phyloP scores from a whole-genome alignment of 2,329 filamentous ascomycete species.

The Aspergillus tamarii region DNA sequence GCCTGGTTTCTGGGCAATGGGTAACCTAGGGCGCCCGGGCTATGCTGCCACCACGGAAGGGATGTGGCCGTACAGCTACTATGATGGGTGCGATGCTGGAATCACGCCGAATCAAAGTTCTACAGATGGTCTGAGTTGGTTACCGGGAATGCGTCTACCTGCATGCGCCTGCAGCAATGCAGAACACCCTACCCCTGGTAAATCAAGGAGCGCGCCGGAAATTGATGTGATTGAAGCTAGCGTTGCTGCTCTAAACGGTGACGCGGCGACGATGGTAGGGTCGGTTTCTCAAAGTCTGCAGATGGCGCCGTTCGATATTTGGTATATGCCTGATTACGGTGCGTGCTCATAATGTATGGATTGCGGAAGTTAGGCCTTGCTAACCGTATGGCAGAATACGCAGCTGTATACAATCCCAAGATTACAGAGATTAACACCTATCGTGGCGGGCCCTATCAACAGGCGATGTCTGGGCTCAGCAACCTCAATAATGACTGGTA shows the following conservation, averaged over 20 bases:
- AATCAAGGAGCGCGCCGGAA: conserved; percentile 68
- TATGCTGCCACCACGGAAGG: conserved; percentile 72
- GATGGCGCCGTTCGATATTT: conserved; percentile 70
- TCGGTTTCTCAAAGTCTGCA: conserved; percentile 69
- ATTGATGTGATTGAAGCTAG: conserved; percentile 75
- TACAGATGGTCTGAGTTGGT: conserved; percentile 65
- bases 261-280: conserved; percentile 56
- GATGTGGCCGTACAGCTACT: conserved; percentile 75
- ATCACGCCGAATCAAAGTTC: conserved; percentile 74
- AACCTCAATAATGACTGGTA: conserved; percentile 70
- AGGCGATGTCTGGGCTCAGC: conserved; percentile 64
- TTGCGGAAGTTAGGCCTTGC: neutral
- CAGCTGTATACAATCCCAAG: conserved; percentile 65
- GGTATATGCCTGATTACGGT: conserved; percentile 67
- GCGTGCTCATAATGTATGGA: conserved; percentile 14
- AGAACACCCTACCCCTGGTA: conserved; percentile 68
- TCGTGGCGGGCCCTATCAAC: conserved; percentile 64
- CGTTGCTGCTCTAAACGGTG: conserved; percentile 55
- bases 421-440: conserved; percentile 64
- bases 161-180: conserved; percentile 67
- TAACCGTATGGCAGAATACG: conserved; percentile 50
- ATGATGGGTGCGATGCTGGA: conserved; percentile 68
- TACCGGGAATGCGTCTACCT: conserved; percentile 72
- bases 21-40: conserved; percentile 70
- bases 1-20: conserved; percentile 78